Percentiles rank a stretch among this genome's conserved stretches.
phyloP scores from a whole-genome alignment of 2,329 filamentous ascomycete species.

The Chaetomium sp. region DNA sequence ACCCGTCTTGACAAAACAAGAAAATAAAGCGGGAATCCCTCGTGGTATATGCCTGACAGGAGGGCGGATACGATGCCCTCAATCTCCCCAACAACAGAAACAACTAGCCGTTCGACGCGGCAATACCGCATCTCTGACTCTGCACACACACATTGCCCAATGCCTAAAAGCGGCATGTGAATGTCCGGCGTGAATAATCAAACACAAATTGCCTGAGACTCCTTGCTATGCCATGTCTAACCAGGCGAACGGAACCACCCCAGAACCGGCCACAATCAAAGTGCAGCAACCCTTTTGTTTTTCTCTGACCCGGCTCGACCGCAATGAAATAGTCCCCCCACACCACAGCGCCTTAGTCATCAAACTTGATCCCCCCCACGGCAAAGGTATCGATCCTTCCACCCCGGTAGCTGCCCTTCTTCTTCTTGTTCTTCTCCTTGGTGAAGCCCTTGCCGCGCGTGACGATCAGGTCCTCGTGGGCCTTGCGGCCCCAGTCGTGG shows the following conservation, averaged over 20 bases:
- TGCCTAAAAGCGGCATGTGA: neutral
- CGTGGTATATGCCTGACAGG: neutral
- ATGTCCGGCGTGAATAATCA: neutral
- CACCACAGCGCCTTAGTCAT: conserved; percentile 61
- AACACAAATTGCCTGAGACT: conserved; percentile 16
- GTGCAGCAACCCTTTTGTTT: neutral
- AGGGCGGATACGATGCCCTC: neutral
- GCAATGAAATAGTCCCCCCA: neutral
- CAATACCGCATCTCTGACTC: neutral
- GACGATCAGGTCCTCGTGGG: conserved; percentile 83
- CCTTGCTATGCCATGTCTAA: conserved; percentile 22
- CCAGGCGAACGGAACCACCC: neutral
- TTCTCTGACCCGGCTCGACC: neutral
- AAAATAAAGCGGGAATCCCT: neutral
- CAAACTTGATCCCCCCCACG: conserved; percentile 91
- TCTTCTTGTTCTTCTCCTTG: conserved; percentile 99
- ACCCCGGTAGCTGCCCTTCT: conserved; percentile 85
- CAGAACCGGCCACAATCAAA: conserved; percentile 8
- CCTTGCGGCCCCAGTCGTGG: conserved; percentile 86
- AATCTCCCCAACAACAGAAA: neutral
- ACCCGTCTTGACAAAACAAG: neutral
- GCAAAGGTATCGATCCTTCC: conserved; percentile 81
- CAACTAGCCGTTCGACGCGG: neutral
- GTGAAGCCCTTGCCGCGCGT: conserved; percentile 97
- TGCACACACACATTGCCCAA: neutral